phyloP scores from a whole-genome alignment of 2,329 filamentous ascomycete genomes.

The Cryphonectria radicalis region DNA sequence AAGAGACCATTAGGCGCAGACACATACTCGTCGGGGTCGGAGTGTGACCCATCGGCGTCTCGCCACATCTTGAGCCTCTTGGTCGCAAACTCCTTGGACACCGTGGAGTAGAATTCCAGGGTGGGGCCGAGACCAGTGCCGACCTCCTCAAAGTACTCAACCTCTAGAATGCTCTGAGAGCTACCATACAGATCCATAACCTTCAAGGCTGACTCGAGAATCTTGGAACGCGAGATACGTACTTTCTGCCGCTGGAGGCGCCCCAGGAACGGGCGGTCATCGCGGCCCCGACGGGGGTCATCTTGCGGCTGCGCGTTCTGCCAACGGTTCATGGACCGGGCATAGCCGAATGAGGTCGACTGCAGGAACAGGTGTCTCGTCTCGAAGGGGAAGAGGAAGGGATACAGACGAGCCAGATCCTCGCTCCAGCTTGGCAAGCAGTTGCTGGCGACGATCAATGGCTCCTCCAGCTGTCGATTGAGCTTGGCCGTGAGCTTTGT shows the following conservation, averaged over 20 bases:
- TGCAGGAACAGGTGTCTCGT: conserved; percentile 95
- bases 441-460: conserved; percentile 93
- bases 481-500: conserved; percentile 97
- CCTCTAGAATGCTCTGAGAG: conserved; percentile 93
- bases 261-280: conserved; percentile 89
- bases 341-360: conserved; percentile 97
- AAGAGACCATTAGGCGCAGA: conserved; percentile 86
- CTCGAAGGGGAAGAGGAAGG: conserved; percentile 97
- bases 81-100: conserved; percentile 96
- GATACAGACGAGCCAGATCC: conserved; percentile 89
- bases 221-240: conserved; percentile 92
- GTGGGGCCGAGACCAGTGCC: conserved; percentile 95
- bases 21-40: conserved; percentile 76
- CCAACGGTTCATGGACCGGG: conserved; percentile 96
- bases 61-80: conserved; percentile 98
- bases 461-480: conserved; percentile 95
- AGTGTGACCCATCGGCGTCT: conserved; percentile 71
- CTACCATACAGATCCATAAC: conserved; percentile 98
- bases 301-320: conserved; percentile 86
- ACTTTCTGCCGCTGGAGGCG: conserved; percentile 95
- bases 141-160: conserved; percentile 98
- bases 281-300: conserved; percentile 80
- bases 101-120: conserved; percentile 95
- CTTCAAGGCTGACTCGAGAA: conserved; percentile 94
- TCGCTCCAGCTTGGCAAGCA: conserved; percentile 96